These are phyloP conservation scores for Chernovozyma sophiae-reginae DNA, from an alignment of 1,139 yeast genomes.

Conservation along the genomic window DNA sequence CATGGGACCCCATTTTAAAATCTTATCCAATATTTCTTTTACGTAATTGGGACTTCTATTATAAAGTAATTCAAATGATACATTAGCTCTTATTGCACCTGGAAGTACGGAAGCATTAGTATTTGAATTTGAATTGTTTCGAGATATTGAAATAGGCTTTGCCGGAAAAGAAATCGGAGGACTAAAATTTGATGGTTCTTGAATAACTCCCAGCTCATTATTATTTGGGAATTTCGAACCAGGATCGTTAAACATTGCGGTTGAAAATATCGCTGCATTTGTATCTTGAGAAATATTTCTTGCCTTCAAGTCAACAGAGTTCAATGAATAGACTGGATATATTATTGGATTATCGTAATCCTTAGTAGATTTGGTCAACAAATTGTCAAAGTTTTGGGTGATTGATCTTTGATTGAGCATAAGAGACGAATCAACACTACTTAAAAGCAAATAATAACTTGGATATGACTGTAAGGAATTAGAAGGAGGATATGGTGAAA, in stretches of 20 bases:
- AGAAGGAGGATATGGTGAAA: not conserved
- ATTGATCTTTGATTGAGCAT: not conserved
- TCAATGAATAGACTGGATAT: constrained; percentile 33
- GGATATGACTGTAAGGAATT: not conserved
- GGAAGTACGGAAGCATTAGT: not conserved
- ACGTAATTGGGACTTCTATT: not conserved
- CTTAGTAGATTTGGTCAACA: constrained; percentile 14
- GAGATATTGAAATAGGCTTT: not conserved
- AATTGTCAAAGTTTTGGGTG: constrained; percentile 22
- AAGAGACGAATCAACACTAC: not conserved
- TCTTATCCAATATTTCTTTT: not conserved
- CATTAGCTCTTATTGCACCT: not conserved
- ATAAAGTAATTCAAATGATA: not conserved
- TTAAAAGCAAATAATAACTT: not conserved
- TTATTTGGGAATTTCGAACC: not conserved
- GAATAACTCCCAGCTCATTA: not conserved
- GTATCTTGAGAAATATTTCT: not conserved
- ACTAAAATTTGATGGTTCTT: not conserved
- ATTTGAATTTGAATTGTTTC: not conserved
- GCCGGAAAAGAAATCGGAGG: not conserved
- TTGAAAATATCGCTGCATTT: not conserved
- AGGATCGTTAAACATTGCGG: not conserved
- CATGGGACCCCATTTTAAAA: constrained; percentile 15
- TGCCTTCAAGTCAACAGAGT: not conserved
- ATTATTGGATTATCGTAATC: constrained; percentile 26